phyloP scores from a whole-genome alignment of 2,329 filamentous ascomycete species.

The Endoconidiophora polonica region DNA sequence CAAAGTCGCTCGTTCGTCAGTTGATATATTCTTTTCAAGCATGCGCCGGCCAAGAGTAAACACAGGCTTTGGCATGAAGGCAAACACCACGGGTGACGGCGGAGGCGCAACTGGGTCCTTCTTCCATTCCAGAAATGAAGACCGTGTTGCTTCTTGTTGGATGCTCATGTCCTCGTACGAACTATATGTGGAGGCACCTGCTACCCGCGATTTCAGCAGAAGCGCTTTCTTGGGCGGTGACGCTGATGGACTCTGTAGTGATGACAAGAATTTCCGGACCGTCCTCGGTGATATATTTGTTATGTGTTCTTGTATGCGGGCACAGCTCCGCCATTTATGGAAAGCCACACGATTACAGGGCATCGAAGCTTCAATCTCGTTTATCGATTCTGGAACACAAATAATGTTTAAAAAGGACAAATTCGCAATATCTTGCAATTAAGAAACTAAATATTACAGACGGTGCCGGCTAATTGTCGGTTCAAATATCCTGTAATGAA shows the following conservation, averaged over 20 bases:
- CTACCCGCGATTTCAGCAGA: background rate
- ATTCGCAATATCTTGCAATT: too few species aligned
- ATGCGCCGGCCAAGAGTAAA: conserved; percentile 87
- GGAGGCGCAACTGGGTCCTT: conserved; percentile 12
- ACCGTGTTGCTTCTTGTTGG: conserved; percentile 19
- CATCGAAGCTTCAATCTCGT: too few species aligned
- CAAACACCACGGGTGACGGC: conserved; percentile 57
- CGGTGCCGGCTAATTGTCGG: background rate
- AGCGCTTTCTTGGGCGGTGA: background rate
- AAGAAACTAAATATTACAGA: too few species aligned
- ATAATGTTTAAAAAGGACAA: too few species aligned
- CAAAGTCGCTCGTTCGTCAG: conserved; percentile 29
- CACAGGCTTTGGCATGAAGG: conserved; percentile 66
- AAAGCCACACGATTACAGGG: too few species aligned
- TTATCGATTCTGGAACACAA: too few species aligned
- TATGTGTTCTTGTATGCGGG: too few species aligned
- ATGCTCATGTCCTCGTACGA: conserved; percentile 3
- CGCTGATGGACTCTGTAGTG: background rate
- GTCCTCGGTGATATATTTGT: background rate
- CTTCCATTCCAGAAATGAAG: conserved; percentile 22
- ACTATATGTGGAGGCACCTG: background rate
- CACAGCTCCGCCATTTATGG: too few species aligned
- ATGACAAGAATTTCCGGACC: background rate
- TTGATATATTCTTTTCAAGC: conserved; percentile 27
- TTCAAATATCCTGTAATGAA: too few species aligned